Percentiles rank a stretch among this genome's conserved stretches.
These are phyloP conservation scores for Phytophthora palmivora DNA, from an alignment of 352 stramenopile species.

Conservation along the genomic window DNA sequence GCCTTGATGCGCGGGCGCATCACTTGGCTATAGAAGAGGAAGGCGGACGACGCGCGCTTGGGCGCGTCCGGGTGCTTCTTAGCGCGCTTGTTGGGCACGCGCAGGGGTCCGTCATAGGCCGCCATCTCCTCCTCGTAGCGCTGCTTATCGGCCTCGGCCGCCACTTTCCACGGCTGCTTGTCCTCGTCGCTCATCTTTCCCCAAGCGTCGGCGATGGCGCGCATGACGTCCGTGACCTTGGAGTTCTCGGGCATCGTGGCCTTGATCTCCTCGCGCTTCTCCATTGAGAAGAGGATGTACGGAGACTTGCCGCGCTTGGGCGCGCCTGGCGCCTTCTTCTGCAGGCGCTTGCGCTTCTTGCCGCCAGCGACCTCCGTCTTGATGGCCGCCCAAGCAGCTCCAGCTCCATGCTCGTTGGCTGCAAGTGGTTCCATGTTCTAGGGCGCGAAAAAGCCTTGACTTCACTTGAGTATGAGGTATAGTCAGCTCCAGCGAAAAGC, in stretches of 20 bases:
- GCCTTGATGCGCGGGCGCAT: constrained; percentile 91
- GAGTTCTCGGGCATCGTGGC: constrained; percentile 81
- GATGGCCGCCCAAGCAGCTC: constrained; percentile 67
- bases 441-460: constrained; percentile 45
- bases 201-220: constrained; percentile 91
- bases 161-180: constrained; percentile 93
- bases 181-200: constrained; percentile 91
- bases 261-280: constrained; percentile 92
- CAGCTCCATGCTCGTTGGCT: constrained; percentile 59
- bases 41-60: constrained; percentile 94
- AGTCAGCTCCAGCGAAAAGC: constrained; percentile 77
- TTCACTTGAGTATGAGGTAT: constrained; percentile 85
- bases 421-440: constrained; percentile 75
- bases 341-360: constrained; percentile 91
- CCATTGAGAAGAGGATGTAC: constrained; percentile 94
- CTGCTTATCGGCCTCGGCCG: constrained; percentile 93
- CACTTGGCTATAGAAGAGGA: constrained; percentile 94
- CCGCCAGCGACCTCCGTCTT: constrained; percentile 58
- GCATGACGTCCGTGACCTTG: constrained; percentile 93
- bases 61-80: constrained; percentile 96
- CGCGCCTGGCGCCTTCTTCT: constrained; percentile 90
- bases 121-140: constrained; percentile 95
- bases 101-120: constrained; percentile 91
- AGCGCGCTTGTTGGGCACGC: constrained; percentile 92
- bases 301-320: constrained; percentile 92